These are phyloP conservation scores for Rhodotorula mucilaginosa DNA, from an alignment of 1,284 basidiomycete genomes.

Conservation along the genomic window DNA sequence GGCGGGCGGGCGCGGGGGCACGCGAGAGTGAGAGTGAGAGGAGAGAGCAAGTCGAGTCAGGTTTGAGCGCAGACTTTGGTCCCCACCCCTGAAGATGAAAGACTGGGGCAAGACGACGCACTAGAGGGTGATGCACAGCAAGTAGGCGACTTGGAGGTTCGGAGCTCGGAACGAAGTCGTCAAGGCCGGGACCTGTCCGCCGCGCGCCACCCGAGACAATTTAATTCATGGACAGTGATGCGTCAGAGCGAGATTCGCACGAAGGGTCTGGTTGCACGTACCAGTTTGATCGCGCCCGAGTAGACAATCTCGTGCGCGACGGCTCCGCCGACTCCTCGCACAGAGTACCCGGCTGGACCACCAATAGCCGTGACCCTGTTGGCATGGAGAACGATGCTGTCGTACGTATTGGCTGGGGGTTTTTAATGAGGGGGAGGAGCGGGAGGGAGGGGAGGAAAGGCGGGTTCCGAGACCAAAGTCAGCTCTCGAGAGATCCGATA, in stretches of 20 bases:
- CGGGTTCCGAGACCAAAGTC: background rate
- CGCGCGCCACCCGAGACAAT: too few species aligned
- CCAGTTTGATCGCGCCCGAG: constrained; percentile 5
- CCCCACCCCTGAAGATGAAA: too few species aligned
- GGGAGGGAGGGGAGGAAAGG: background rate
- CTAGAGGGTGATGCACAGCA: constrained; percentile 27
- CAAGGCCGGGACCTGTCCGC: constrained; percentile 12
- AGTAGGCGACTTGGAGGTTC: constrained; percentile 30
- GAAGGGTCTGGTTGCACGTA: background rate
- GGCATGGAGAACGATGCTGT: constrained; percentile 2
- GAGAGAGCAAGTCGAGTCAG: too few species aligned
- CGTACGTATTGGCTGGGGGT: constrained; percentile 1
- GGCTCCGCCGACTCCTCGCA: background rate
- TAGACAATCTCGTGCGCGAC: constrained; percentile 9
- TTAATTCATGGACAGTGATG: background rate
- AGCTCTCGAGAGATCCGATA: background rate
- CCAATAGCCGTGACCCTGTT: background rate
- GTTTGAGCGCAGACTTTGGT: background rate
- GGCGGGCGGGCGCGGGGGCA: too few species aligned
- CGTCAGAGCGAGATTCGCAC: background rate
- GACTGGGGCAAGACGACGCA: background rate
- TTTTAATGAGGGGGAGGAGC: too few species aligned
- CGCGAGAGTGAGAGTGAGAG: too few species aligned
- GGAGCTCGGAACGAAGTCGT: constrained; percentile 29
- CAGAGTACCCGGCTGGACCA: background rate